phyloP scores from a whole-genome alignment of 495 filamentous ascomycete genomes.

The Penicillium paxilli region DNA sequence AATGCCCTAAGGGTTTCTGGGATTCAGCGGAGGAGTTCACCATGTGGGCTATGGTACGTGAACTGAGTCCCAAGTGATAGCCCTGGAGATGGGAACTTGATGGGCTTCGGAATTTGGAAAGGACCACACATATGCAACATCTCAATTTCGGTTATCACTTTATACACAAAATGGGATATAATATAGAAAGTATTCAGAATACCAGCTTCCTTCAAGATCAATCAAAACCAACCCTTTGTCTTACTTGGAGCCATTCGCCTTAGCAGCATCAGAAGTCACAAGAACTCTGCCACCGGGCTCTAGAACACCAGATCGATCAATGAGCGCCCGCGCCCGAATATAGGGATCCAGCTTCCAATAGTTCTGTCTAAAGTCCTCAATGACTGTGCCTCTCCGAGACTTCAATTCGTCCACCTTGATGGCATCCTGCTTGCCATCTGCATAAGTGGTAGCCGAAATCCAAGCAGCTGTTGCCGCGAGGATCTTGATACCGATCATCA shows the following conservation, averaged over 20 bases:
- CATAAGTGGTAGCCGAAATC: slow-evolving; percentile 41
- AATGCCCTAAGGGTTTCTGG: slow-evolving; percentile 9
- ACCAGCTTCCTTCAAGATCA: background rate
- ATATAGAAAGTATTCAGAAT: background rate
- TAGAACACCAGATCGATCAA: slow-evolving; percentile 64
- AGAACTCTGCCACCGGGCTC: slow-evolving; percentile 42
- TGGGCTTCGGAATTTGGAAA: background rate
- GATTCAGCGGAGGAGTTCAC: slow-evolving; percentile 4
- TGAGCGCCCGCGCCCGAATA: slow-evolving; percentile 59
- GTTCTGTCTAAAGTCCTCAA: slow-evolving; percentile 44
- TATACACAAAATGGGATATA: background rate
- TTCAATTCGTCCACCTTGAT: slow-evolving; percentile 40
- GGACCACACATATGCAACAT: background rate
- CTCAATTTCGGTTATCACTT: background rate
- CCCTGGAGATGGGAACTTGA: background rate
- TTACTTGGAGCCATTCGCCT: background rate
- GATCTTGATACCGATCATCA: slow-evolving; percentile 59
- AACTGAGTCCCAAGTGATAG: slow-evolving; percentile 1
- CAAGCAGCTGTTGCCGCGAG: slow-evolving; percentile 68
- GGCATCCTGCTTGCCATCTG: slow-evolving; percentile 25
- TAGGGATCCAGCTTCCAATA: slow-evolving; percentile 75
- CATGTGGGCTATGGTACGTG: slow-evolving; percentile 15
- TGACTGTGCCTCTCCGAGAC: slow-evolving; percentile 52
- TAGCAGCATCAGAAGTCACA: background rate
- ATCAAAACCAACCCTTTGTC: no score